Conservation (phyloP, 176 grass and related monocot genomes). For the Lolium multiflorum region DNA sequence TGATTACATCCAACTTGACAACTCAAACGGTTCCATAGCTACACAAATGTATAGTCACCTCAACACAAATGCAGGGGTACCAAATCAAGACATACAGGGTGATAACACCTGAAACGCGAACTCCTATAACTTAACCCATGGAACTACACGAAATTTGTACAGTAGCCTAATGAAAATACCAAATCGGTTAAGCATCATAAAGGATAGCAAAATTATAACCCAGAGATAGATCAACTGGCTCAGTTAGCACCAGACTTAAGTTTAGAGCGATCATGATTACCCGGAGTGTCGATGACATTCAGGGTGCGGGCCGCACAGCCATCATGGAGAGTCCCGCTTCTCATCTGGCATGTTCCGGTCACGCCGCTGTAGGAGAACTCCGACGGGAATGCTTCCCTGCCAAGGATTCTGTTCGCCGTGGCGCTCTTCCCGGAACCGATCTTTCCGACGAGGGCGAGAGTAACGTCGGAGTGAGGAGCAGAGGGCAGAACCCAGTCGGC, state of each 20-base stretch:
- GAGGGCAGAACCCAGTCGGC: neutral
- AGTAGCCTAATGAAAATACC: too few species aligned
- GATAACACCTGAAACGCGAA: too few species aligned
- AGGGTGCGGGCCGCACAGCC: slow-evolving; percentile 7
- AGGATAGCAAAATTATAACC: too few species aligned
- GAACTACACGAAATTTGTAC: too few species aligned
- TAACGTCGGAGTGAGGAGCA: neutral
- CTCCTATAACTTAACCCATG: too few species aligned
- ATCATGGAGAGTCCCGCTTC: neutral
- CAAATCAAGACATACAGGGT: too few species aligned
- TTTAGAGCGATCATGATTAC: neutral
- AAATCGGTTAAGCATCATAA: too few species aligned
- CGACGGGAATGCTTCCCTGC: neutral
- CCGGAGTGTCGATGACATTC: slow-evolving; percentile 6
- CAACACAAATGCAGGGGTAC: too few species aligned
- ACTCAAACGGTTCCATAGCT: too few species aligned
- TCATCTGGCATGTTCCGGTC: neutral
- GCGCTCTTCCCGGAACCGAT: slow-evolving; percentile 5
- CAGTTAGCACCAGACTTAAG: neutral
- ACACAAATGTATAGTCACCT: too few species aligned
- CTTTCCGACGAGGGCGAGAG: neutral
- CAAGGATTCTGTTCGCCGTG: slow-evolving; percentile 1
- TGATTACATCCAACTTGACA: too few species aligned
- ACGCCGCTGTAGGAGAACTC: slow-evolving; percentile 1
- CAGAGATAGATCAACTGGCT: neutral